Conservation (phyloP, 768 basidiomycete genomes). For the Lentinula boryana region DNA sequence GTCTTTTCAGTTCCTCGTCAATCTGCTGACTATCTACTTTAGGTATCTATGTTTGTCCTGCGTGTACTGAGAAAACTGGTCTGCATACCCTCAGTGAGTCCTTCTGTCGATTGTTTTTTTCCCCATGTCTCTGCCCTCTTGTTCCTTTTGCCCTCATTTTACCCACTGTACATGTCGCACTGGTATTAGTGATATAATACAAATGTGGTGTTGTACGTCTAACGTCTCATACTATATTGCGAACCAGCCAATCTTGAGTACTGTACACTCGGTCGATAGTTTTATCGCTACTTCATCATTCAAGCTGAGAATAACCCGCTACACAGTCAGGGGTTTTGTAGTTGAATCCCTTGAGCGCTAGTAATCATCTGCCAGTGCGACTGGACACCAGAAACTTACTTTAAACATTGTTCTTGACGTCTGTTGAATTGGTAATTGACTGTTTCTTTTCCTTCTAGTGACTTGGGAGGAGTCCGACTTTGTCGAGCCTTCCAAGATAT, state of each 20-base stretch:
- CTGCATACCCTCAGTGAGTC: constrained; percentile 75
- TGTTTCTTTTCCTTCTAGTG: constrained; percentile 41
- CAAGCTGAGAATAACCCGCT: background rate
- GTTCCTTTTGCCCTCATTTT: background rate
- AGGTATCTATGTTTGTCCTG: constrained; percentile 58
- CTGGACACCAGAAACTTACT: background rate
- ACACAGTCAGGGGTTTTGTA: background rate
- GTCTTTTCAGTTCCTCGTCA: constrained; percentile 1
- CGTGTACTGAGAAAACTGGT: constrained; percentile 57
- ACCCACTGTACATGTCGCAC: background rate
- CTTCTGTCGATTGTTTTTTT: constrained; percentile 9
- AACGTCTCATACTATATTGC: background rate
- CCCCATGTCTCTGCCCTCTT: constrained; percentile 6
- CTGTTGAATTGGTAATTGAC: constrained; percentile 10
- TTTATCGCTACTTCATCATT: background rate
- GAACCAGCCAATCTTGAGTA: background rate
- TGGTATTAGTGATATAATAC: background rate
- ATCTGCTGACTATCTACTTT: constrained; percentile 1
- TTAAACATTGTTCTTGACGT: constrained; percentile 7
- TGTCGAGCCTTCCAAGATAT: constrained; percentile 29
- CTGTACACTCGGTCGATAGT: background rate
- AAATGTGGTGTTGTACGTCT: background rate
- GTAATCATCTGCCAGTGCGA: background rate
- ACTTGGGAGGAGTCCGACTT: constrained; percentile 67
- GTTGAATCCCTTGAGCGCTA: background rate